Conservation (phyloP, 2,329 filamentous ascomycete species). For the Colletotrichum sp. region DNA sequence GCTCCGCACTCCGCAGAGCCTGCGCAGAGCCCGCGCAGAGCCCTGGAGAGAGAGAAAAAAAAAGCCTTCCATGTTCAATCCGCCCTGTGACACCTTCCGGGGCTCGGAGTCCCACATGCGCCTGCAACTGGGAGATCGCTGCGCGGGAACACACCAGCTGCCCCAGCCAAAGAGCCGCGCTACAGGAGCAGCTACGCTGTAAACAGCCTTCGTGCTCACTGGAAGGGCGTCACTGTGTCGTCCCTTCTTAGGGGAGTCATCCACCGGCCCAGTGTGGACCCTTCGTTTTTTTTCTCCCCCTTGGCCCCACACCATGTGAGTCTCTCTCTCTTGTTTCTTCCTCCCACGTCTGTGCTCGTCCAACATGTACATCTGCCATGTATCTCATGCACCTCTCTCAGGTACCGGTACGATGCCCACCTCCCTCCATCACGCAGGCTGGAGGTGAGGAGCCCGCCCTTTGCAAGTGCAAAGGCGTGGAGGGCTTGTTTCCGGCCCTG, state of each 20-base stretch:
- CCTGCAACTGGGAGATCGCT: neutral
- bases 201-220: neutral
- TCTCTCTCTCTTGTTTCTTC: neutral
- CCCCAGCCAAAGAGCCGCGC: neutral
- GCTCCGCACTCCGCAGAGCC: neutral
- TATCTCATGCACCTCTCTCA: slow-evolving; percentile 7
- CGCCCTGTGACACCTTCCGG: neutral
- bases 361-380: neutral
- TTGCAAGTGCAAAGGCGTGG: slow-evolving; percentile 11
- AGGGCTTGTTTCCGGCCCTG: slow-evolving; percentile 6
- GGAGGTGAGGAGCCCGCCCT: slow-evolving; percentile 9
- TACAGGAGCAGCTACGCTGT: neutral
- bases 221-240: slow-evolving; percentile 11
- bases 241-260: neutral
- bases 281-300: neutral
- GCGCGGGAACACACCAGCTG: neutral
- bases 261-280: neutral
- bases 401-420: slow-evolving; percentile 21
- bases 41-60: neutral
- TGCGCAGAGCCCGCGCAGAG: neutral
- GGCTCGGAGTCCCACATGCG: neutral
- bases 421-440: slow-evolving; percentile 7
- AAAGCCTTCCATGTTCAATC: neutral
- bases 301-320: neutral
- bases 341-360: neutral